A percentile compares a stretch with the other conserved stretches of the same genome.
phyloP scores from a whole-genome alignment of 176 grass and related monocot species.

The Paspalum vaginatum region DNA sequence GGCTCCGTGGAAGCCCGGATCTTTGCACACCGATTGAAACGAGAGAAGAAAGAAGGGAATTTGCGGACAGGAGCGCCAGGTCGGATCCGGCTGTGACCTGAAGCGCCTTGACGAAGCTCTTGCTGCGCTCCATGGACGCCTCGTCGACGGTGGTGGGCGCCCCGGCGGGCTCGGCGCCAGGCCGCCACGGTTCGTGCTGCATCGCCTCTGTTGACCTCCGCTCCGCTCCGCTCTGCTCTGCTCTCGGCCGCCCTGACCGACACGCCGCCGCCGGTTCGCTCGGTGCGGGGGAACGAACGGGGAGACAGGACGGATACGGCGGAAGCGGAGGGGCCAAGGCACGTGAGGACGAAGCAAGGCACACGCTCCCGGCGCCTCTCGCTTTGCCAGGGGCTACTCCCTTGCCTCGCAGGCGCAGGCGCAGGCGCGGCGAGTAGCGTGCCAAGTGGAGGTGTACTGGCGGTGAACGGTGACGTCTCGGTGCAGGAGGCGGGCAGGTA shows the following conservation, averaged over 20 bases:
- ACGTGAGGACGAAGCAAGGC: constrained; percentile 39
- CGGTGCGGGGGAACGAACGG: neutral
- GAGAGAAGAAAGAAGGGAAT: neutral
- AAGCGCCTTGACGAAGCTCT: constrained; percentile 94
- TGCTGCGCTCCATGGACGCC: constrained; percentile 97
- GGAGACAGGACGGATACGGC: constrained; percentile 1
- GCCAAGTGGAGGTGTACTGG: neutral
- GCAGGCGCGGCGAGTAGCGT: constrained; percentile 11
- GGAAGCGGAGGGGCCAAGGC: constrained; percentile 14
- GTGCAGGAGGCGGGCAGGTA: neutral
- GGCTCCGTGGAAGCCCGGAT: constrained; percentile 40
- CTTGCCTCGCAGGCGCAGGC: no score
- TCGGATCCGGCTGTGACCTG: constrained; percentile 60
- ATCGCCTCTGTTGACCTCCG: neutral
- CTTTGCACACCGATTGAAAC: neutral
- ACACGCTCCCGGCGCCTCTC: constrained; percentile 46
- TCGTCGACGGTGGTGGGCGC: constrained; percentile 75
- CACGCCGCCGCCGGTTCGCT: neutral
- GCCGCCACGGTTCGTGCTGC: constrained; percentile 54
- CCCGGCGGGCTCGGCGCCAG: constrained; percentile 30
- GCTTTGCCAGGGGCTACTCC: neutral
- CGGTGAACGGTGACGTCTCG: constrained; percentile 10
- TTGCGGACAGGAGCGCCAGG: neutral
- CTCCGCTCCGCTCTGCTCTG: neutral
- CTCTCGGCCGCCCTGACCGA: neutral